Percentiles rank a stretch among this genome's conserved stretches.
phyloP scores from a whole-genome alignment of 2,329 filamentous ascomycete species.

The Thelonectria discophora region DNA sequence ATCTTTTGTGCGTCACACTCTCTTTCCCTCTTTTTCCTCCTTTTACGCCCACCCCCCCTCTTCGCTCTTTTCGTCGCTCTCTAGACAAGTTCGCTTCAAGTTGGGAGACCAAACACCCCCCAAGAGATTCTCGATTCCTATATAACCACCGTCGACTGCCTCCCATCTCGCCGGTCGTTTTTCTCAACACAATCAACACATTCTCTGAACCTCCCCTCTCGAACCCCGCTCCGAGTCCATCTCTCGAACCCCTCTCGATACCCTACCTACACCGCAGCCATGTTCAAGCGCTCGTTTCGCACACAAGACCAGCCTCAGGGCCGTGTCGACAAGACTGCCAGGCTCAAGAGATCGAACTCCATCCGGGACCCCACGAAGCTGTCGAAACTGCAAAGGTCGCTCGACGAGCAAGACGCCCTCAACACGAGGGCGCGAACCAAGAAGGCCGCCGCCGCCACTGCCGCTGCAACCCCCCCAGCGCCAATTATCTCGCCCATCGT shows the following conservation, averaged over 20 bases:
- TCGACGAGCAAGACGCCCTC: conserved; percentile 64
- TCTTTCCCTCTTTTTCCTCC: conserved; percentile 45
- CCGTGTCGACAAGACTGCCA: conserved; percentile 87
- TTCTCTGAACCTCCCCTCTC: conserved; percentile 29
- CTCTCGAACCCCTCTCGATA: conserved; percentile 34
- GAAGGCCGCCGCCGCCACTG: conserved; percentile 28
- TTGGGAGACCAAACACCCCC: conserved; percentile 26
- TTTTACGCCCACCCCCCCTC: conserved; percentile 36
- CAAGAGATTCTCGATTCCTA: conserved; percentile 13
- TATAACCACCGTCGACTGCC: conserved; percentile 16
- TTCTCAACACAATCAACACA: conserved; percentile 10
- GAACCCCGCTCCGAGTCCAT: conserved; percentile 40
- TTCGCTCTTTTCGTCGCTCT: conserved; percentile 65
- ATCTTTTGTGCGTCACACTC: conserved; percentile 52
- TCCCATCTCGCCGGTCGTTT: conserved; percentile 14
- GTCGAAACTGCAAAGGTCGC: conserved; percentile 85
- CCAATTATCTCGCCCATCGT: conserved; percentile 74
- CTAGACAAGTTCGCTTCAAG: conserved; percentile 46
- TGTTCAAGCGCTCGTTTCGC: conserved; percentile 94
- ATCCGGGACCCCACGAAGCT: conserved; percentile 79
- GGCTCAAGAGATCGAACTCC: conserved; percentile 71
- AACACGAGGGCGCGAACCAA: conserved; percentile 25
- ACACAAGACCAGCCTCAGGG: conserved; percentile 68
- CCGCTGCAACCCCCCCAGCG: conserved; percentile 46
- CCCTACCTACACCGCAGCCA: conserved; percentile 55